Evolutionary conservation across 441 rosid genomes (phyloP).

Genomic region (Eruca vesicaria): DNA sequence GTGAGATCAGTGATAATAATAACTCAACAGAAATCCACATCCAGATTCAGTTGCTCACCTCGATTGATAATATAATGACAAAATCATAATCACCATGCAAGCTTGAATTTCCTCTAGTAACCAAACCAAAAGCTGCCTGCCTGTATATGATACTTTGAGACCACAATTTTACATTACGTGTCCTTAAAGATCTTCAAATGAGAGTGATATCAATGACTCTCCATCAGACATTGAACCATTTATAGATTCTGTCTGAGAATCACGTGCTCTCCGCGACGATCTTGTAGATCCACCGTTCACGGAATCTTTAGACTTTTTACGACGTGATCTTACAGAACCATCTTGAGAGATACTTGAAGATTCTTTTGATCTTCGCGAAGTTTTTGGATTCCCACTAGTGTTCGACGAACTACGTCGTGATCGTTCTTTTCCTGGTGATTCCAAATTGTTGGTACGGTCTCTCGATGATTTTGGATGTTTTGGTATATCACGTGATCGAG

Average conservation of each 20-base stretch:
- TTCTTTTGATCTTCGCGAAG: constrained; percentile 41
- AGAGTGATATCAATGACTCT: constrained; percentile 12
- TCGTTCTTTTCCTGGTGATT: constrained; percentile 43
- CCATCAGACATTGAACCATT: constrained; percentile 14
- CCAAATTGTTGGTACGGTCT: constrained; percentile 39
- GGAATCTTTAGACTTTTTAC: constrained; percentile 58
- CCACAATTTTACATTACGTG: not conserved
- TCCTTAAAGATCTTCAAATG: not conserved
- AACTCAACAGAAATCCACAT: not conserved
- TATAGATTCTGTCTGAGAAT: constrained; percentile 18
- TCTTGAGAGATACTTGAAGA: constrained; percentile 36
- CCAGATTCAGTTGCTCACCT: not conserved
- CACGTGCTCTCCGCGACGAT: constrained; percentile 38
- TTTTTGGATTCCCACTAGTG: constrained; percentile 1
- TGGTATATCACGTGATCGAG: constrained; percentile 34
- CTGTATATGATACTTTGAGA: not conserved
- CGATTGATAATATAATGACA: not conserved
- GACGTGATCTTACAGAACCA: constrained; percentile 46
- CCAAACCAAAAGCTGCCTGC: not conserved
- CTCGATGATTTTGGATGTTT: constrained; percentile 55
- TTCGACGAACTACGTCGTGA: constrained; percentile 44
- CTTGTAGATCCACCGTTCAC: constrained; percentile 35
- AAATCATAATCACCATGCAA: not conserved
- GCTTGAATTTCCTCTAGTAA: not conserved
- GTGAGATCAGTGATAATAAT: not conserved